Evolutionary conservation across 1,139 yeast species (phyloP).

Genomic region (Eremothecium coryli): DNA sequence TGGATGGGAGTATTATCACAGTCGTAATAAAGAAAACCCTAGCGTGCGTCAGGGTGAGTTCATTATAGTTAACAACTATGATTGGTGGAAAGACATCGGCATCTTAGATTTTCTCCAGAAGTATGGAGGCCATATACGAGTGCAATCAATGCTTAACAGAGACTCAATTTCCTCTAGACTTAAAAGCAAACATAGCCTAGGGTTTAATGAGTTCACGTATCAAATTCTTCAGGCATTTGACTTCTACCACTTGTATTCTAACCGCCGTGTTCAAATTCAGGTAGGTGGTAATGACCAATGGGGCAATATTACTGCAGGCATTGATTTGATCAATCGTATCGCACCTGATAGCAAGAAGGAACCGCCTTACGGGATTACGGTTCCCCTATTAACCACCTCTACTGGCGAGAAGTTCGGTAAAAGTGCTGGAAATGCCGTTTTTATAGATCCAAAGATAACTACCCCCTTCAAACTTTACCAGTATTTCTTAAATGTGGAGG

Average conservation of each 20-base stretch:
- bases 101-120: conserved; percentile 69
- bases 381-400: conserved; percentile 80
- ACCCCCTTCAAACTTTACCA: conserved; percentile 80
- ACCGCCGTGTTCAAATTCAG: conserved; percentile 58
- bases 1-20: conserved; percentile 53
- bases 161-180: conserved; percentile 78
- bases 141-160: conserved; percentile 79
- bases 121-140: conserved; percentile 73
- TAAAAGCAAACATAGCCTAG: conserved; percentile 63
- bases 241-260: conserved; percentile 68
- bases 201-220: conserved; percentile 88
- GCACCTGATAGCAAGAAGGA: conserved; percentile 26
- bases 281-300: conserved; percentile 98
- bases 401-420: conserved; percentile 94
- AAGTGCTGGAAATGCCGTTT: conserved; percentile 94
- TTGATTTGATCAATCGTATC: conserved; percentile 70
- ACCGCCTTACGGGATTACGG: conserved; percentile 71
- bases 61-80: conserved; percentile 50
- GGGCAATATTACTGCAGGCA: conserved; percentile 97
- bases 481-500: conserved; percentile 72
- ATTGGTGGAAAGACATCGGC: conserved; percentile 78
- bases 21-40: conserved; percentile 39
- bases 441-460: conserved; percentile 65
- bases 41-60: conserved; percentile 33
- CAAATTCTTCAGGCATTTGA: conserved; percentile 92